Percentiles rank a stretch among this genome's conserved stretches.
These are phyloP conservation scores for Penicillium dipodomyicola DNA, from an alignment of 495 filamentous ascomycete species.

Conservation along the genomic window DNA sequence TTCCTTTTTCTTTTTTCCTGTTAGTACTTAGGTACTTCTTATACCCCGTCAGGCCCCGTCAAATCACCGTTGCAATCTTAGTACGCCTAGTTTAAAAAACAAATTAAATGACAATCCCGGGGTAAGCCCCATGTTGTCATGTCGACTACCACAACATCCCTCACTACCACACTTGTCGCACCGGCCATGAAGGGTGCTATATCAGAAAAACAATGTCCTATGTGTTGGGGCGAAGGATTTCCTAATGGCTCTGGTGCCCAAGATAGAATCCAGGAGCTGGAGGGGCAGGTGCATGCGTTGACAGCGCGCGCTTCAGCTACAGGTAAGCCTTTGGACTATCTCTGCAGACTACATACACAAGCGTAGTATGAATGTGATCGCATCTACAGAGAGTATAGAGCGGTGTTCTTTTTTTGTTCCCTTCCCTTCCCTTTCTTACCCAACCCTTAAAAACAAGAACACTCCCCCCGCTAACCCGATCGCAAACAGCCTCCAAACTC, in stretches of 20 bases:
- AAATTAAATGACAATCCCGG: constrained; percentile 15
- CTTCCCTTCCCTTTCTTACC: not conserved
- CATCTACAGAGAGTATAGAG: not conserved
- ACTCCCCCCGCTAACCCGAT: not conserved
- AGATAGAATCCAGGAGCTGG: constrained; percentile 72
- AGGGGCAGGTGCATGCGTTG: constrained; percentile 70
- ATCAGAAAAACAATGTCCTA: constrained; percentile 41
- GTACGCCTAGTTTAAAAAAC: not conserved
- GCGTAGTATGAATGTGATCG: not conserved
- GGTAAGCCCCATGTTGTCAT: constrained; percentile 29
- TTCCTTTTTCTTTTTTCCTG: too few relatives aligned
- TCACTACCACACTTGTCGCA: constrained; percentile 39
- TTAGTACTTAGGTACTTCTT: not conserved
- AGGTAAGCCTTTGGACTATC: constrained; percentile 49
- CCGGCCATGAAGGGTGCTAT: constrained; percentile 32
- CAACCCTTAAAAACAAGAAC: not conserved
- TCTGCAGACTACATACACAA: constrained; percentile 1
- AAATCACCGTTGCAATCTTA: not conserved
- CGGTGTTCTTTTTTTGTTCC: not conserved
- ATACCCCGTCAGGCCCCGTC: not conserved
- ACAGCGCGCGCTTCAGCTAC: constrained; percentile 75
- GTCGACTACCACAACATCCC: constrained; percentile 32
- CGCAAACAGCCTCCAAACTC: constrained; percentile 63
- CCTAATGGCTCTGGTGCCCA: constrained; percentile 52
- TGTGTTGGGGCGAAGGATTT: constrained; percentile 46